Percentiles rank a stretch among this genome's conserved stretches.
Conservation (phyloP, 2,329 filamentous ascomycete genomes). For the Emmonsiellopsis sp. region DNA sequence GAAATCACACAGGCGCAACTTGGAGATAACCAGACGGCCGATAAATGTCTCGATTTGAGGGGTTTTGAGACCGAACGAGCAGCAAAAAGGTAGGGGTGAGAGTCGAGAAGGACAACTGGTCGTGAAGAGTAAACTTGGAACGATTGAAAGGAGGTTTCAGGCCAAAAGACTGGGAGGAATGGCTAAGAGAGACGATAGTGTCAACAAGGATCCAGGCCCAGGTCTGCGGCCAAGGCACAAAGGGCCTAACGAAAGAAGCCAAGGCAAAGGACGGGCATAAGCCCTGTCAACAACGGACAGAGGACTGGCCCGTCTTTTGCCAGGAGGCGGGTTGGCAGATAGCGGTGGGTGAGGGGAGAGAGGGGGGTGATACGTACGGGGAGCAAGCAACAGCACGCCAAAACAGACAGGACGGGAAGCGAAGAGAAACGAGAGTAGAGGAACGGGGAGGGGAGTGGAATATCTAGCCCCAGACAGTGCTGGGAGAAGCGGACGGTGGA, state of each 20-base stretch:
- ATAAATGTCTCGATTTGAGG: background rate
- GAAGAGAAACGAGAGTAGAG: constrained; percentile 4
- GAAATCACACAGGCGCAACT: too few relatives aligned
- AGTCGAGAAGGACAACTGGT: constrained; percentile 1
- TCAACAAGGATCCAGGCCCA: constrained; percentile 1
- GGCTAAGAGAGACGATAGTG: constrained; percentile 1
- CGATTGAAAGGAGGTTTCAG: background rate
- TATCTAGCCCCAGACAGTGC: background rate
- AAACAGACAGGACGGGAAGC: constrained; percentile 1
- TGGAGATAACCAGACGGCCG: too few relatives aligned
- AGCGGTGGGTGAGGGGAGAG: background rate
- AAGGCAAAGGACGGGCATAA: constrained; percentile 1
- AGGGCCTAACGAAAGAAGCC: background rate
- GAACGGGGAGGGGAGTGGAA: background rate
- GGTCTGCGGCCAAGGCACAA: too few relatives aligned
- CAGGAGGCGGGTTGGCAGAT: background rate
- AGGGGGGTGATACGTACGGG: background rate
- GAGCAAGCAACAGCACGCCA: too few relatives aligned
- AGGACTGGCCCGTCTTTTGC: background rate
- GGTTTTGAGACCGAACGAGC: background rate
- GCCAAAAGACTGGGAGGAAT: background rate
- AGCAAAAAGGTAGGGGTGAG: background rate
- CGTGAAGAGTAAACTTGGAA: background rate
- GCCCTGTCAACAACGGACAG: background rate
- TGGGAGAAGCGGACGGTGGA: background rate